A percentile compares a stretch with the other conserved stretches of the same genome.
Evolutionary conservation across 495 filamentous ascomycete species (phyloP).

Genomic region (Hyaloscypha bicolor): DNA sequence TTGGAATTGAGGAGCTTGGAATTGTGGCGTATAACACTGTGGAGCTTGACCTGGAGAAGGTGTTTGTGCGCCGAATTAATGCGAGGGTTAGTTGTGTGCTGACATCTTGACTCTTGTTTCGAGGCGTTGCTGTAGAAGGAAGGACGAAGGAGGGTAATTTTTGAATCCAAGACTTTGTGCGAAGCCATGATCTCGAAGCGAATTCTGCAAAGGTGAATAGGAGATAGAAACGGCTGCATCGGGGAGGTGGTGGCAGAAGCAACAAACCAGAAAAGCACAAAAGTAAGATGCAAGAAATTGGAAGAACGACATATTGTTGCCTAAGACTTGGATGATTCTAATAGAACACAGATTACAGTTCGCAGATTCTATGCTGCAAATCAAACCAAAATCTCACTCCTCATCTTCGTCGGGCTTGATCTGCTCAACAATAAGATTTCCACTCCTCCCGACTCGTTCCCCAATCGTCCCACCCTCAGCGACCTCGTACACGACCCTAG

Average conservation of each 20-base stretch:
- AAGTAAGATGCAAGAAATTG: background rate
- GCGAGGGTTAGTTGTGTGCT: background rate
- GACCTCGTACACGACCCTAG: conserved; percentile 74
- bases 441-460: conserved; percentile 77
- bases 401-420: conserved; percentile 58
- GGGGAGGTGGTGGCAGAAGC: background rate
- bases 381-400: conserved; percentile 27
- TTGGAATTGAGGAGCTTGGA: too few relatives aligned
- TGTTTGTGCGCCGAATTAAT: too few relatives aligned
- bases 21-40: too few relatives aligned
- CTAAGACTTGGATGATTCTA: too few relatives aligned
- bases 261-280: background rate
- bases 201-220: too few relatives aligned
- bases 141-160: too few relatives aligned
- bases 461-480: conserved; percentile 63
- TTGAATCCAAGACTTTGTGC: too few relatives aligned
- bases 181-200: too few relatives aligned
- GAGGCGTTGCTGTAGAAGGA: too few relatives aligned
- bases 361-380: background rate
- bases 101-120: background rate
- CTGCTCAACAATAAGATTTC: conserved; percentile 84
- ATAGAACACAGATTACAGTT: background rate
- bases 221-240: too few relatives aligned
- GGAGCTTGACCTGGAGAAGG: background rate
- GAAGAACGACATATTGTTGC: background rate